A percentile compares a stretch with the other conserved stretches of the same genome.
Evolutionary conservation across 257 asterid species (phyloP).

Genomic region (Primulina huaijiensis): DNA sequence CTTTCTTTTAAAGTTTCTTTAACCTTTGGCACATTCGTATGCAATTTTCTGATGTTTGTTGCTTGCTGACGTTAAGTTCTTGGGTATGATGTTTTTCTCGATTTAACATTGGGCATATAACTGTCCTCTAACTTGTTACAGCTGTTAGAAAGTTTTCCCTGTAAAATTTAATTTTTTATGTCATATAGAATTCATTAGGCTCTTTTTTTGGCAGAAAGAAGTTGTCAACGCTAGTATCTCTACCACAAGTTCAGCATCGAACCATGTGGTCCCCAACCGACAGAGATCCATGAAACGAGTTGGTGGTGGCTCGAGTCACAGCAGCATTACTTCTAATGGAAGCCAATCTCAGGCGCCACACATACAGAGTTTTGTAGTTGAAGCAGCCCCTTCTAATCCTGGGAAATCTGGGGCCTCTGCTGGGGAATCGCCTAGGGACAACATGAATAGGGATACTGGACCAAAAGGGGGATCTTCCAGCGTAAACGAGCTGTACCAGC

Average conservation of each 20-base stretch:
- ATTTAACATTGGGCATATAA: not conserved
- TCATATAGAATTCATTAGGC: slow-evolving; percentile 37
- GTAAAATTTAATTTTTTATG: slow-evolving; percentile 3
- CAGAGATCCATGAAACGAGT: slow-evolving; percentile 53
- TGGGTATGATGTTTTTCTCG: not conserved
- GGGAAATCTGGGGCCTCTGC: slow-evolving; percentile 33
- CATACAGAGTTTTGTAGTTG: slow-evolving; percentile 34
- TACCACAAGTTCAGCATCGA: slow-evolving; percentile 36
- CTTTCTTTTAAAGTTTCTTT: slow-evolving; percentile 23
- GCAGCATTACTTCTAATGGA: slow-evolving; percentile 33
- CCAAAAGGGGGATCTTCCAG: slow-evolving; percentile 50
- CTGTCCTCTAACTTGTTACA: not conserved
- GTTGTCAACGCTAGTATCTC: slow-evolving; percentile 26
- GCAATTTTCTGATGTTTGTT: not conserved
- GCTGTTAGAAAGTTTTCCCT: slow-evolving; percentile 2
- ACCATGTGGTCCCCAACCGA: slow-evolving; percentile 41
- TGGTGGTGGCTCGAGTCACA: slow-evolving; percentile 41
- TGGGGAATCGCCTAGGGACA: slow-evolving; percentile 48
- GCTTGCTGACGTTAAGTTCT: not conserved
- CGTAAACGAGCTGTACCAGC: slow-evolving; percentile 58
- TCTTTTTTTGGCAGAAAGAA: slow-evolving; percentile 45
- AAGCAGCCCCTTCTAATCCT: slow-evolving; percentile 27
- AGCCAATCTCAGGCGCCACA: slow-evolving; percentile 38
- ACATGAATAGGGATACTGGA: slow-evolving; percentile 41
- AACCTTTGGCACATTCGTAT: not conserved